Evolutionary conservation across 2,329 filamentous ascomycete genomes (phyloP), one percentile per base, ranked within the genome.

Genomic region (Fusarium napiforme): DNA sequence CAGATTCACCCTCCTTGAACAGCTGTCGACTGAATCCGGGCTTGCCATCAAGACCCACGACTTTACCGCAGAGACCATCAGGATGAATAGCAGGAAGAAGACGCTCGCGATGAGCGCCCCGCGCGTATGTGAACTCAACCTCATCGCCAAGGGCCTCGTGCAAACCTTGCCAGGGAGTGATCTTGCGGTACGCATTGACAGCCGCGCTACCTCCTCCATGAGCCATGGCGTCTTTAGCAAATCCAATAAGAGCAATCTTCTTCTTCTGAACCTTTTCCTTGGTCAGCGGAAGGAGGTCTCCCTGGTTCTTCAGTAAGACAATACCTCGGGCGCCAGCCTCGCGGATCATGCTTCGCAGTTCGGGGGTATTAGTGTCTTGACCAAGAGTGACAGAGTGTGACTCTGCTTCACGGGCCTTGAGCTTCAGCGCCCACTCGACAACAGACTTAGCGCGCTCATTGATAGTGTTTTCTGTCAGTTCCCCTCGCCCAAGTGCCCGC

Each of bases 241-340:
- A 80, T 1, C 81, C 81, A 15, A 83, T 72, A 0, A 83, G 63
- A 4, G 79, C 79, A 32, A 79, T 69, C 16, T 72, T 80, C 60
- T 80, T 80, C 19, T 67, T 73, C 12, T 64, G 60, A 4, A 73
- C 55, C 3, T 71, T 70, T 7, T 70, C 64, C 12, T 69, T 76
- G 2, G 67, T 84, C 9, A 89, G 76, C 1, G 91, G 91, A 3
- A 93, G 82, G 5, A 88, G 80, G 16, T 81, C 80, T 36, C 85
- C 84, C 26, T 90, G 84, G 66, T 93, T 93, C 81, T 92, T 92
- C 43, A 92, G 81, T 16, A 92, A 84, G 2, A 92, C 89, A 16
- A 91, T 88, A 0, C 88, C 89, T 64, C 90, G 87, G 1, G 75
- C 75, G 8, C 75, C 76, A 5, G 74, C 71, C 7, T 78, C 72